Base-by-base conservation (phyloP, 768 basidiomycete species). In the Saitozyma sp. region DNA sequence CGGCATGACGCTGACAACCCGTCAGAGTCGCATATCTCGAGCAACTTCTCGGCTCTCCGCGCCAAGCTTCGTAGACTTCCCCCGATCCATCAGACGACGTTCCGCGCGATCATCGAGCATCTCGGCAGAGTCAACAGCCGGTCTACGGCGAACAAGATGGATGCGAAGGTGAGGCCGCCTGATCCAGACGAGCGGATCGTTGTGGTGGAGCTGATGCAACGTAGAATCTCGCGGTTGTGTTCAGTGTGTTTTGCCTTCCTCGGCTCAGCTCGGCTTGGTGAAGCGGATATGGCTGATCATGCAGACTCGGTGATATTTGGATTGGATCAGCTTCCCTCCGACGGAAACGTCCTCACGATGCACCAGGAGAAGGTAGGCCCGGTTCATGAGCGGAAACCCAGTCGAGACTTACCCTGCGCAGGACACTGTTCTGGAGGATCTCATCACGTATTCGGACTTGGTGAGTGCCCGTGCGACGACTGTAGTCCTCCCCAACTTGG, bases 121-220 rank as follows among this genome's bases (percentile, higher is more conserved):
- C 84, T 96, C 16, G 82, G 87, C 3, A 84, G 88, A 13, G 86
- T 96, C 13, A 84, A 86, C 3, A 81, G 86, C 6, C 82, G 83
- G 42, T 83, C 83, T 19, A 86, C 88, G 37, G 87, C 85, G 75
- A 96, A 94, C 76, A 95, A 94, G 80, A 96, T 96, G 93, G 93
- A 92, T 70, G 83, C 88, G 3, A 92, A 77, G 73, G 75, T 74
- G 49, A 43, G 62, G 56, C 14, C 13, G 9, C 4, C 14, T 51
- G 13, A 9, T 1, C 7, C 17, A 17, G 46, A 3, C 17, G 46
- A 11, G 8, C 8, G 43, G 1, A 40, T 52, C 41, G 49, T 20
- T 4, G 29, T 14, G 39, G 8, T n/a, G 40, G 38, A 19, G 19
- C n/a, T 46, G 50, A 45, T 50, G 13, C 54, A 37, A 20, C 2